Evolutionary conservation across 2,329 filamentous ascomycete species (phyloP).

Genomic region (Diaporthe aspalathi): DNA sequence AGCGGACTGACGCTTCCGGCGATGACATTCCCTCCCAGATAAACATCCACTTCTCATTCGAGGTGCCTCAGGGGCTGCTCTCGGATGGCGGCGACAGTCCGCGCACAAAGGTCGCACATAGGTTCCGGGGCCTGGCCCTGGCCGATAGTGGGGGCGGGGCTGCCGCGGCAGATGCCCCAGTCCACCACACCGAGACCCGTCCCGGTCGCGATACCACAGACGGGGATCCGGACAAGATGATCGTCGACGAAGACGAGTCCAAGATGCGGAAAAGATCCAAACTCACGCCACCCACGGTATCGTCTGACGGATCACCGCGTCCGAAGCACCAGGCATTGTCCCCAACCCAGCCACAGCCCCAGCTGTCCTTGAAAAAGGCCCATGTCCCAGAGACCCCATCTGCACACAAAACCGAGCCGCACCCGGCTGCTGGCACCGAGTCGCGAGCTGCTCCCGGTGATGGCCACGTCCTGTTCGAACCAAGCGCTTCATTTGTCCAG

Average conservation of each 20-base stretch:
- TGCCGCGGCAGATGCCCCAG: conserved; percentile 39
- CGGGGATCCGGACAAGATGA: conserved; percentile 21
- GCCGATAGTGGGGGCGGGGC: conserved; percentile 58
- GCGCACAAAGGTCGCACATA: conserved; percentile 62
- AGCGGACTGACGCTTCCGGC: conserved; percentile 42
- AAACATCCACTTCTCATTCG: conserved; percentile 58
- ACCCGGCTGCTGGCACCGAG: neutral
- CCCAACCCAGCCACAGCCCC: neutral
- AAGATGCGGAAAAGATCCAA: conserved; percentile 41
- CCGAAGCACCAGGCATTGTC: neutral
- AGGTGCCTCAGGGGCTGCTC: conserved; percentile 47
- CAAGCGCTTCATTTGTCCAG: neutral
- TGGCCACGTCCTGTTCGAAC: neutral
- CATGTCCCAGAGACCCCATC: conserved; percentile 39
- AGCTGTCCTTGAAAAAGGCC: conserved; percentile 39
- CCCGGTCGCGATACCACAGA: conserved; percentile 12
- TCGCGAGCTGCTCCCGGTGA: neutral
- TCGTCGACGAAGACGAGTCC: conserved; percentile 32
- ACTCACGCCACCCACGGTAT: conserved; percentile 9
- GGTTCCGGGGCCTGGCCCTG: conserved; percentile 63
- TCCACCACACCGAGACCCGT: conserved; percentile 27
- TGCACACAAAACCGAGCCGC: neutral
- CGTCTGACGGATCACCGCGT: neutral
- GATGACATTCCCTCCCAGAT: conserved; percentile 32
- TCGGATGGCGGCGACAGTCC: conserved; percentile 64